Percentiles rank a stretch among this genome's conserved stretches.
Evolutionary conservation across 2,329 filamentous ascomycete species (phyloP).

Genomic region (Phyllosticta citriasiana): DNA sequence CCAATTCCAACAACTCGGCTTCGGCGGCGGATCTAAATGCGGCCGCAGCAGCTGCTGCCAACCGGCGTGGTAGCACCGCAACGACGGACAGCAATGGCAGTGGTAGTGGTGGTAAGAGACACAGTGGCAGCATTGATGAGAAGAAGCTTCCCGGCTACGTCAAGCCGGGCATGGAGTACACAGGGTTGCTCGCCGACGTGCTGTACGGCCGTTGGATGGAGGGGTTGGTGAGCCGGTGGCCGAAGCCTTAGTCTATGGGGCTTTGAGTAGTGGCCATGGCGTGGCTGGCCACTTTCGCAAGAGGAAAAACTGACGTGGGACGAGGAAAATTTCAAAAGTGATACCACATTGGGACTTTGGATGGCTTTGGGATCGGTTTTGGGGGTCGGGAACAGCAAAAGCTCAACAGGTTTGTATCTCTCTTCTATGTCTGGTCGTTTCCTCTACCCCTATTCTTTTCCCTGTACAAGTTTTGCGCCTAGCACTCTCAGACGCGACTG

Average conservation of each 20-base stretch:
- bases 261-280: neutral
- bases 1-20: constrained; percentile 24
- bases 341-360: neutral
- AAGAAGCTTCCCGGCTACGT: constrained; percentile 48
- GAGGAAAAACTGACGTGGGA: neutral
- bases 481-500: neutral
- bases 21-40: neutral
- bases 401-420: neutral
- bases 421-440: neutral
- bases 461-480: neutral
- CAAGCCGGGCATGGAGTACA: constrained; percentile 78
- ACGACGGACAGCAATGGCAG: neutral
- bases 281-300: neutral
- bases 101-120: neutral
- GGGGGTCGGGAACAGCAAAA: neutral
- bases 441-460: neutral
- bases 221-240: constrained; percentile 52
- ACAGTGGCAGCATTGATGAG: constrained; percentile 33
- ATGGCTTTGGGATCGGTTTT: neutral
- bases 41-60: neutral
- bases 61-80: neutral
- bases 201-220: constrained; percentile 87
- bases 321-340: neutral
- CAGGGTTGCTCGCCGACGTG: constrained; percentile 78
- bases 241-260: constrained; percentile 12